Base-by-base conservation (phyloP, 768 basidiomycete species). In the Mycena metata region DNA sequence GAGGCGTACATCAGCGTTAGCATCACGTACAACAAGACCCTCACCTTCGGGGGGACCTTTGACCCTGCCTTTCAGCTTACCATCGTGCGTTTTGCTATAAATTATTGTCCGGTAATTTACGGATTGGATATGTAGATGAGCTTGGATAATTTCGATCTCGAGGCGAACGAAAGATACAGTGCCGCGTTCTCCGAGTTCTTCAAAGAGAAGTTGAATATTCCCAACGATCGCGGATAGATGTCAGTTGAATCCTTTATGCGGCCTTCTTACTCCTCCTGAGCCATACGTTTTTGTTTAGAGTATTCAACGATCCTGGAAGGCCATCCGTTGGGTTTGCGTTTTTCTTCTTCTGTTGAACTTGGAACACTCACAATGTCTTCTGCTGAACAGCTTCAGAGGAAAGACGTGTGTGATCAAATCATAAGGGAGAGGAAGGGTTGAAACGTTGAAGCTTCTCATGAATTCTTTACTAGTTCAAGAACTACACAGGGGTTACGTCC, bases 21-120 rank as follows among this genome's bases (percentile, higher is more conserved):
- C 69, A 83, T 89, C 71, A 81, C 76, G 13, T 83, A 89, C 80
- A 88, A 89, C 70, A 88, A 91, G 60, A 83, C 81, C 41, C 83
- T 92, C 66, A 84, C 88, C 43, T 58, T 58, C 73, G 81, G 70
- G 21, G 91, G 91, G 16, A 86, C 86, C 5, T 86, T 90, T 60
- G 57, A 58, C 16, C 57, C 57, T 41, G 88, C 90, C 5, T 86
- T 91, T 77, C 79, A 85, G 56, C 78, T 93, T 60, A 78, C 76
- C 51, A 79, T 91, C 66, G 92, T 93, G 66, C 60, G 90, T 82
- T 10, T 47, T 30, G 8, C 21, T 24, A 23, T 7, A 15, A 54
- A 39, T 16, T 43, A 11, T 15, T 5, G 42, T 30, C 42, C 21
- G 39, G 43, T 9, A 51, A 24, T 24, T 54, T 75, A 75, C 51